Evolutionary conservation across 176 grass and related monocot genomes (phyloP), one percentile per base, ranked within the genome.

Genomic region (Tillandsia fasciculata): DNA sequence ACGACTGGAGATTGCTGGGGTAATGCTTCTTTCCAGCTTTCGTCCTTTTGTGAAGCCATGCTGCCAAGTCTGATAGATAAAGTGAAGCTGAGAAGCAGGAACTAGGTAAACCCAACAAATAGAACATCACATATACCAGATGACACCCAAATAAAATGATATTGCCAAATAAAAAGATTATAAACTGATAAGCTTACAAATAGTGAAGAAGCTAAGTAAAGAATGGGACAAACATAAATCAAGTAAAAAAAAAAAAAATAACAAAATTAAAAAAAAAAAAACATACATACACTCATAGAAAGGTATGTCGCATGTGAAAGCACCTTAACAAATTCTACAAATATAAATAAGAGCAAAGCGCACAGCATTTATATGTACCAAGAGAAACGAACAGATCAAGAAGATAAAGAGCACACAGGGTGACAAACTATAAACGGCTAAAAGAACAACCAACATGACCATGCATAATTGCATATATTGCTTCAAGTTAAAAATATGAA

Each of bases 31-130:
- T 17, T 15, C 28, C 29, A 12, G 18, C 13, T 47, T 67, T n/a
- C 65, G 48, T 67, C 65, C 28, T 49, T 49, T 47, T 29, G 6
- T 67, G 65, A 49, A 48, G 29, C 65, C 65, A 67, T 67, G 28
- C 65, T 67, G 14, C 28, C 33, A 67, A 15, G 48, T n/a, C 48
- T 67, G 48, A 47, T 15, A 49, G 29, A 67, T 18, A 18, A 11
- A 67, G 33, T 59, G 7, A 15, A 22, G 54, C 12, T 59, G 20
- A 17, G 54, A 59, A 15, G 33, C 33, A 42, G 33, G 3, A 33
- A 33, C 29, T 6, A 7, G 18, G 13, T 59, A 59, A 59, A 59
- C 54, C 22, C 13, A 17, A 59, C 14, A 59, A 59, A 59, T 2
- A 3, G 5, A 59, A 17, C 3, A 59, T 59, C 14, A 59, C 8